Percentiles rank a stretch among this genome's conserved stretches.
These are phyloP conservation scores for Aureobasidium melanogenum DNA, from an alignment of 2,329 filamentous ascomycete species.

Conservation along the genomic window DNA sequence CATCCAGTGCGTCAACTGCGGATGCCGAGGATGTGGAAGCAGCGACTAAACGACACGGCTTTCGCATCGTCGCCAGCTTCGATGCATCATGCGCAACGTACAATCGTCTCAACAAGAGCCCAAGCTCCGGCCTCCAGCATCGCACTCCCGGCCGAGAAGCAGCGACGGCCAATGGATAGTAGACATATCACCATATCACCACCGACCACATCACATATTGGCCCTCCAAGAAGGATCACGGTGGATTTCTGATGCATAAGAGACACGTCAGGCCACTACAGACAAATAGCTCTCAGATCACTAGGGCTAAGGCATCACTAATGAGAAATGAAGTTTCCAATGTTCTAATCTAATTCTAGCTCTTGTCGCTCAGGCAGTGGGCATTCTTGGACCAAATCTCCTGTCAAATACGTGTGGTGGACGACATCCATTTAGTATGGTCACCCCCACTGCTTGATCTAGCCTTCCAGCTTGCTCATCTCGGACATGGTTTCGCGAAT, in stretches of 20 bases:
- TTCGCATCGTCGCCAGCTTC: background rate
- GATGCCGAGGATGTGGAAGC: conserved; percentile 83
- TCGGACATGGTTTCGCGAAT: conserved; percentile 33
- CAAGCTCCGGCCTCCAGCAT: background rate
- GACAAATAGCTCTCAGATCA: background rate
- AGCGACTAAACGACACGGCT: conserved; percentile 50
- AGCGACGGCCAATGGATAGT: background rate
- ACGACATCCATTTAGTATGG: background rate
- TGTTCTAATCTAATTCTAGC: background rate
- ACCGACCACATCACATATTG: background rate
- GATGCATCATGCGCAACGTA: background rate
- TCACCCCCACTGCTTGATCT: background rate
- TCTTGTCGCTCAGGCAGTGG: background rate
- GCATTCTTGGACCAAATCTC: background rate
- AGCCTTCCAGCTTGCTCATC: conserved; percentile 32
- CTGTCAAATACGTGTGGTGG: background rate
- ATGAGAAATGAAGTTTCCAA: conserved; percentile 5
- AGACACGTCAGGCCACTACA: background rate
- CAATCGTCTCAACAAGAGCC: background rate
- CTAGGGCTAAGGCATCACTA: background rate
- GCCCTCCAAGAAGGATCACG: background rate
- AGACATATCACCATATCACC: background rate
- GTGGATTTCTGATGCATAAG: background rate
- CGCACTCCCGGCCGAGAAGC: background rate
- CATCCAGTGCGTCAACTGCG: conserved; percentile 90